Percentiles rank a stretch among this genome's conserved stretches.
phyloP scores from a whole-genome alignment of 2,329 filamentous ascomycete genomes.

The Aureobasidium leucospermi region DNA sequence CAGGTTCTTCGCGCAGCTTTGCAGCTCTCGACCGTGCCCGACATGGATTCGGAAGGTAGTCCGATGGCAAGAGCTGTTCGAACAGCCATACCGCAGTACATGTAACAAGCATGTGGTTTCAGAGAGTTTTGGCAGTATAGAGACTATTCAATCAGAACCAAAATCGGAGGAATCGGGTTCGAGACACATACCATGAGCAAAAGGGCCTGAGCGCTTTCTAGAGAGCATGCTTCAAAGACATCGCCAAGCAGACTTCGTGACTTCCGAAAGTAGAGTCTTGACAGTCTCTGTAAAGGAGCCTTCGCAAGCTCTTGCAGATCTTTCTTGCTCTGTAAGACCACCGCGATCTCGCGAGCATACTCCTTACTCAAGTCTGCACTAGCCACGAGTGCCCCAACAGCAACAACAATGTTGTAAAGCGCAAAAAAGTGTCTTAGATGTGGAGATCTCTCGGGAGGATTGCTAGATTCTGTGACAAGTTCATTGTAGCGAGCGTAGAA shows the following conservation, averaged over 20 bases:
- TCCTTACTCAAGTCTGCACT: slow-evolving; percentile 16
- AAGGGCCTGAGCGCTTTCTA: slow-evolving; percentile 24
- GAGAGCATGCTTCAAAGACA: slow-evolving; percentile 24
- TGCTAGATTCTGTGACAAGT: slow-evolving; percentile 18
- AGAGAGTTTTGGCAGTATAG: slow-evolving; percentile 18
- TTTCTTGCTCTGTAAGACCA: neutral
- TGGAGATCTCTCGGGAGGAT: slow-evolving; percentile 14
- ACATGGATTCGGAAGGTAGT: slow-evolving; percentile 12
- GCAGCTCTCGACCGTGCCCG: neutral
- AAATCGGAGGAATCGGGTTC: neutral
- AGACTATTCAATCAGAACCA: slow-evolving; percentile 10
- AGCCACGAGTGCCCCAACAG: slow-evolving; percentile 25
- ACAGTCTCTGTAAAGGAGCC: slow-evolving; percentile 15
- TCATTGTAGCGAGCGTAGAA: neutral
- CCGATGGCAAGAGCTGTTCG: slow-evolving; percentile 18
- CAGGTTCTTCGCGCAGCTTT: slow-evolving; percentile 13
- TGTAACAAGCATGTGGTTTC: slow-evolving; percentile 18
- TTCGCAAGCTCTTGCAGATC: neutral
- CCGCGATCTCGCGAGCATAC: neutral
- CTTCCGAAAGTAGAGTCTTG: slow-evolving; percentile 23
- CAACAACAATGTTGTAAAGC: slow-evolving; percentile 26
- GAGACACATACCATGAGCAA: slow-evolving; percentile 21
- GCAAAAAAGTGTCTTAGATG: slow-evolving; percentile 18
- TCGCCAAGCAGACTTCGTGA: slow-evolving; percentile 24
- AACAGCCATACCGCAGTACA: slow-evolving; percentile 17